Evolutionary conservation across 2,329 filamentous ascomycete species (phyloP).

Genomic region (Nakataea oryzae): DNA sequence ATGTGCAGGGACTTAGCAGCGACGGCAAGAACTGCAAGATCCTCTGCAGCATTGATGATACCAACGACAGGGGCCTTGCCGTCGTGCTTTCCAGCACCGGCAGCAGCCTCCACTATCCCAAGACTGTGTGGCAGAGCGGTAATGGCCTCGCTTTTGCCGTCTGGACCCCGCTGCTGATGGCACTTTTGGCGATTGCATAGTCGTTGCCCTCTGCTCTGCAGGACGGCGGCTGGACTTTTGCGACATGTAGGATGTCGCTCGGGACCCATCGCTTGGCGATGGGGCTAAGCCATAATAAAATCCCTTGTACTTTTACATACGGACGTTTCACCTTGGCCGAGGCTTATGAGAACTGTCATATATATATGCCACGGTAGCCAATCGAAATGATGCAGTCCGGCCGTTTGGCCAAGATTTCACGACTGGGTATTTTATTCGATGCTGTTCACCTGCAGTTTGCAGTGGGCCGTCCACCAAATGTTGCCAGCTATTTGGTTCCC

Average conservation of each 20-base stretch:
- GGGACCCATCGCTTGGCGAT: not conserved
- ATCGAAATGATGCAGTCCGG: not conserved
- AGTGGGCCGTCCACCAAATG: no score
- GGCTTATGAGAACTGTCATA: not conserved
- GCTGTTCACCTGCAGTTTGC: no score
- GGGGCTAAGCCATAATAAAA: no score
- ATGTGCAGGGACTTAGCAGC: not conserved
- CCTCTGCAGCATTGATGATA: constrained; percentile 26
- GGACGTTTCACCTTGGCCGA: not conserved
- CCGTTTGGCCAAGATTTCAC: not conserved
- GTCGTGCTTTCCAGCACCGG: not conserved
- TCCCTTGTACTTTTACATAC: not conserved
- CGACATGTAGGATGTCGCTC: no score
- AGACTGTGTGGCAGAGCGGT: not conserved
- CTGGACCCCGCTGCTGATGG: not conserved
- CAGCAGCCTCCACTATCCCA: not conserved
- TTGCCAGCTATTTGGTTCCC: no score
- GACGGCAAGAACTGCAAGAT: constrained; percentile 16
- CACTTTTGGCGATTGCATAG: not conserved
- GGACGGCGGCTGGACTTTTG: not conserved
- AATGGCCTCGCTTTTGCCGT: not conserved
- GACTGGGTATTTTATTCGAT: no score
- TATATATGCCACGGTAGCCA: not conserved
- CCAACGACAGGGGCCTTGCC: not conserved
- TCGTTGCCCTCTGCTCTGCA: not conserved